Evolutionary conservation across 1,284 basidiomycete species (phyloP).

Genomic region (Moniliophthora roreri): DNA sequence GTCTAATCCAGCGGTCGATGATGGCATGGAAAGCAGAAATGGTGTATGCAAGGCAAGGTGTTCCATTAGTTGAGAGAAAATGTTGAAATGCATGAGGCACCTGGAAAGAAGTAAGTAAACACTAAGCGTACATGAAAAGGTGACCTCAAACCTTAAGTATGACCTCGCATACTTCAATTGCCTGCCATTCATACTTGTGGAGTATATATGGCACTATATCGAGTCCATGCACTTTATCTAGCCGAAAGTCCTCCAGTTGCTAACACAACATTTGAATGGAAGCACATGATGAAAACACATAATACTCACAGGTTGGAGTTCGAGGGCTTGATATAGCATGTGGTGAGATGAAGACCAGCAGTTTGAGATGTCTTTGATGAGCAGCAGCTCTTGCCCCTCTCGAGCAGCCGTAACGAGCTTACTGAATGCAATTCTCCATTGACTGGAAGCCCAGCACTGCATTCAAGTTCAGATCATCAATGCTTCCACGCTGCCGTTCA

Average conservation of each 20-base stretch:
- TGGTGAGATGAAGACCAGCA: constrained; percentile 1
- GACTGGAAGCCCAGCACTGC: not conserved
- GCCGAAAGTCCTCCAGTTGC: not conserved
- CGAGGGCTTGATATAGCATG: not conserved
- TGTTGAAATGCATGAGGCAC: constrained; percentile 2
- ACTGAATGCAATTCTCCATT: not conserved
- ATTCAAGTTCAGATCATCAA: too few relatives aligned
- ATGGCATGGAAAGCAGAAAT: too few relatives aligned
- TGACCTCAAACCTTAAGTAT: not conserved
- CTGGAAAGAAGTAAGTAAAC: not conserved
- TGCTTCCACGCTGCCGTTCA: too few relatives aligned
- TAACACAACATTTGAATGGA: too few relatives aligned
- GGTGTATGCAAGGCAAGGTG: not conserved
- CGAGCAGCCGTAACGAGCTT: too few relatives aligned
- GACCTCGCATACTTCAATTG: not conserved
- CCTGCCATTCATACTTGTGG: not conserved
- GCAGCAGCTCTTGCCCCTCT: not conserved
- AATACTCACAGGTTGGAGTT: not conserved
- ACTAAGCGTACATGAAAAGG: not conserved
- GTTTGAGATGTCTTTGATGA: not conserved
- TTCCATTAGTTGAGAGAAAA: not conserved
- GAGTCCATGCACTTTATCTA: not conserved
- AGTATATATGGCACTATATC: not conserved
- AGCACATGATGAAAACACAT: too few relatives aligned
- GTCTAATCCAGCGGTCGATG: too few relatives aligned